A percentile compares a stretch with the other conserved stretches of the same genome.
phyloP scores from a whole-genome alignment of 495 filamentous ascomycete genomes.

The Aspergillus egyptiacus region DNA sequence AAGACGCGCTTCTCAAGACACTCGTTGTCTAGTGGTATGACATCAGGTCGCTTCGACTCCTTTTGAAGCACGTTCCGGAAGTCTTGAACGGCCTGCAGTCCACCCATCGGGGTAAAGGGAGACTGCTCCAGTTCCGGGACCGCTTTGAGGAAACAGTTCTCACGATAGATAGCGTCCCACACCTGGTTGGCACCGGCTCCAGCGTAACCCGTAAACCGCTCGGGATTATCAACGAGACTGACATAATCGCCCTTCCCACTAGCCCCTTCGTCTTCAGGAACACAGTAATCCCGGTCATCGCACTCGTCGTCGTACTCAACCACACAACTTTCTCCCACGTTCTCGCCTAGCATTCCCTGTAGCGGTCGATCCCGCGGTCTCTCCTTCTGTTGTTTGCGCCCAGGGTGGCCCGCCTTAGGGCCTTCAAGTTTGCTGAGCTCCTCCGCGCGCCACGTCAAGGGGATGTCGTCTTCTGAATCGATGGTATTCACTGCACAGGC shows the following conservation, averaged over 20 bases:
- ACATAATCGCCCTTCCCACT: constrained; percentile 92
- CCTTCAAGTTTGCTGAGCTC: constrained; percentile 91
- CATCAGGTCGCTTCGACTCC: constrained; percentile 59
- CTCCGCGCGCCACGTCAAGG: constrained; percentile 81
- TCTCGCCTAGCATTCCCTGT: constrained; percentile 73
- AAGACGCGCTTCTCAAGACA: constrained; percentile 98
- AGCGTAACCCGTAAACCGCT: constrained; percentile 90
- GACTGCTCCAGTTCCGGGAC: constrained; percentile 38
- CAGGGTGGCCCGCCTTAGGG: constrained; percentile 82
- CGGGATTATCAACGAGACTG: constrained; percentile 85
- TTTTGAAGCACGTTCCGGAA: constrained; percentile 76
- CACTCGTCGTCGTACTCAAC: constrained; percentile 98
- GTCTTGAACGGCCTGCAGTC: constrained; percentile 66
- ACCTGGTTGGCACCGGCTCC: constrained; percentile 78
- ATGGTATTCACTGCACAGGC: constrained; percentile 96
- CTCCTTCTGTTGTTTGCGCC: constrained; percentile 61
- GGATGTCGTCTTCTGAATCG: constrained; percentile 91
- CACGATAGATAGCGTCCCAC: constrained; percentile 93
- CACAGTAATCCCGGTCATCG: constrained; percentile 94
- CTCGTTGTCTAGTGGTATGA: constrained; percentile 74
- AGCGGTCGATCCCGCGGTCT: constrained; percentile 64
- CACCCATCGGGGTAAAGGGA: constrained; percentile 21
- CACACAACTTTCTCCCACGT: constrained; percentile 90
- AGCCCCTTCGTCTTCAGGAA: constrained; percentile 88
- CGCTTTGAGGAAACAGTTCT: constrained; percentile 89